phyloP scores from a whole-genome alignment of 768 basidiomycete species.

The Lactifluus echinatus region DNA sequence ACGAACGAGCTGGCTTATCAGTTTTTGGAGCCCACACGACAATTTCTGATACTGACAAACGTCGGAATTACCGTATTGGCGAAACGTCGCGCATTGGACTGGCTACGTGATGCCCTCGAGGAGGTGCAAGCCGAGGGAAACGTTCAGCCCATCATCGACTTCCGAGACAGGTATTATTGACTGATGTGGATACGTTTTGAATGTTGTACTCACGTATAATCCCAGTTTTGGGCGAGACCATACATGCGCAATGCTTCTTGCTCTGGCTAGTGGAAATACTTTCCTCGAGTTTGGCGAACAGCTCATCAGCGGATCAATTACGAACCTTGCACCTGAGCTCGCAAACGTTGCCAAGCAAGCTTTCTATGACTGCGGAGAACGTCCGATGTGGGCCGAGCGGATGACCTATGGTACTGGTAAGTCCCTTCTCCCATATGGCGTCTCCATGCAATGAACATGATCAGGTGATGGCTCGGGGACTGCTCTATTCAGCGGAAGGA shows the following conservation, averaged over 20 bases:
- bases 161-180: constrained; percentile 53
- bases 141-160: constrained; percentile 71
- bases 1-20: constrained; percentile 80
- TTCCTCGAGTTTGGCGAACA: constrained; percentile 57
- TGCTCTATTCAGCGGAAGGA: constrained; percentile 75
- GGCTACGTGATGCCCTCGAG: constrained; percentile 74
- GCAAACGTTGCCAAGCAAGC: constrained; percentile 71
- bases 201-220: constrained; percentile 8
- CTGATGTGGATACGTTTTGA: neutral
- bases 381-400: constrained; percentile 75
- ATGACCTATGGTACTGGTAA: constrained; percentile 67
- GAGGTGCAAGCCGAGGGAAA: constrained; percentile 69
- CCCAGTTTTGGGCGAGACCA: constrained; percentile 84
- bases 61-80: constrained; percentile 73
- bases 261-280: constrained; percentile 76
- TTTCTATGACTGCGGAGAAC: constrained; percentile 79
- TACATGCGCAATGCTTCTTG: constrained; percentile 85
- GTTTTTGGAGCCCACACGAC: constrained; percentile 60
- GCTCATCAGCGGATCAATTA: constrained; percentile 37
- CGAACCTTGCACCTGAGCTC: constrained; percentile 50
- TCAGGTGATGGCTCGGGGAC: constrained; percentile 41
- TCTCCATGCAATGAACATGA: neutral
- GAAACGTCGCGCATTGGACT: constrained; percentile 80
- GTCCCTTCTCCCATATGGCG: constrained; percentile 14
- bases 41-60: constrained; percentile 86